Conservation (phyloP, 257 asterid genomes). For the Solanum sejunctum region DNA sequence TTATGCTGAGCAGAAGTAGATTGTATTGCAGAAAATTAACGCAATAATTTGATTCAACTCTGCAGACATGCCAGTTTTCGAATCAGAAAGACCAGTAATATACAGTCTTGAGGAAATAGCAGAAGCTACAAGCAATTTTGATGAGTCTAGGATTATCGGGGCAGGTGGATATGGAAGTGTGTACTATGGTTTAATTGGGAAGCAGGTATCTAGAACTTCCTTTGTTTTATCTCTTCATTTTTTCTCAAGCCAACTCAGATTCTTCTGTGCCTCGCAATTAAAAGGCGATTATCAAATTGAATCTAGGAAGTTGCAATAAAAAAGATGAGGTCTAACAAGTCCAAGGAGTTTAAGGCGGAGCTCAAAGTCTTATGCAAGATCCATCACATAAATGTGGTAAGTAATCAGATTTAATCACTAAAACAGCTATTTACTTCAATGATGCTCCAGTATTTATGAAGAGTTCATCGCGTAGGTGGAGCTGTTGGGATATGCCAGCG, state of each 20-base stretch:
- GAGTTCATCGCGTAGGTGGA: constrained; percentile 39
- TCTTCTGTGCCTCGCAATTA: not conserved
- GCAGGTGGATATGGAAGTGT: constrained; percentile 85
- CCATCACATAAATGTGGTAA: constrained; percentile 85
- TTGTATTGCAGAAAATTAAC: not conserved
- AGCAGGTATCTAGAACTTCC: constrained; percentile 31
- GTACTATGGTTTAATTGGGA: constrained; percentile 42
- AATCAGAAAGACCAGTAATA: constrained; percentile 49
- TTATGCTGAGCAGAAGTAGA: not conserved
- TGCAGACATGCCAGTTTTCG: constrained; percentile 46
- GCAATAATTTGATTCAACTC: not conserved
- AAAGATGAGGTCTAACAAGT: constrained; percentile 75
- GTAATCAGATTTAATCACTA: constrained; percentile 5
- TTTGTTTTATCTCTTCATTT: not conserved
- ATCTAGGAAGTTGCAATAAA: constrained; percentile 77
- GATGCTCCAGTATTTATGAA: not conserved
- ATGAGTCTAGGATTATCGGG: constrained; percentile 60
- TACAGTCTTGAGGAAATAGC: constrained; percentile 60
- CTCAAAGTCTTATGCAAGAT: constrained; percentile 71
- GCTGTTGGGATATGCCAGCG: constrained; percentile 76
- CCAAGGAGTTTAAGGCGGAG: constrained; percentile 86
- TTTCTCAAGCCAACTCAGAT: not conserved
- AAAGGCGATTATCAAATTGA: not conserved
- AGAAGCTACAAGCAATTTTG: constrained; percentile 58
- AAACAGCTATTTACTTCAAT: not conserved